phyloP scores from a whole-genome alignment of 441 rosid genomes.

The Arabidopsis hybrid region DNA sequence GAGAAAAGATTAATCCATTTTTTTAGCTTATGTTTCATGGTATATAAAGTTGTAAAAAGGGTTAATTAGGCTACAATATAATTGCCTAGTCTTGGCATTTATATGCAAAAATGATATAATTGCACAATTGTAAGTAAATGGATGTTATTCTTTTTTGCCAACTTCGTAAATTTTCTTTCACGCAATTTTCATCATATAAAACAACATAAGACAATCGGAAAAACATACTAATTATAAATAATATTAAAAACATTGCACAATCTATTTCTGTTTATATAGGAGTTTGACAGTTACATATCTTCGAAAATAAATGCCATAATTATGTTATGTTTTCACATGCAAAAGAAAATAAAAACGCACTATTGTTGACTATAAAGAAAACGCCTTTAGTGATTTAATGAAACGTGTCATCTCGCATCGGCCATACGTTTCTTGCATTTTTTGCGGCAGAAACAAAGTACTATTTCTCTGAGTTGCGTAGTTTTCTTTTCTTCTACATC shows the following conservation, averaged over 20 bases:
- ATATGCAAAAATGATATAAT: background rate
- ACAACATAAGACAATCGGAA: too few species aligned
- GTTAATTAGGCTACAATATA: too few species aligned
- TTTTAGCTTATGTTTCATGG: too few species aligned
- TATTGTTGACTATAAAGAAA: too few species aligned
- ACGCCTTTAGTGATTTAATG: background rate
- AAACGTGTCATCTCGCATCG: conserved; percentile 22
- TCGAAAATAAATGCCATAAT: too few species aligned
- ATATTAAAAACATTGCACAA: background rate
- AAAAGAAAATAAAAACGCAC: too few species aligned
- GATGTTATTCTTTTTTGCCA: too few species aligned
- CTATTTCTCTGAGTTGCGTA: conserved; percentile 17
- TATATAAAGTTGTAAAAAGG: too few species aligned
- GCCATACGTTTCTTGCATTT: background rate
- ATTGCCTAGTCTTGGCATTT: background rate
- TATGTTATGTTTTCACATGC: background rate
- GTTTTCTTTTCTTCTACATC: conserved; percentile 18
- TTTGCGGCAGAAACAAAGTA: background rate
- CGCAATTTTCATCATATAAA: background rate
- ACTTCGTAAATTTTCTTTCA: too few species aligned
- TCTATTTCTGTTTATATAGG: too few species aligned
- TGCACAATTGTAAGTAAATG: background rate
- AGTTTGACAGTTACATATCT: background rate
- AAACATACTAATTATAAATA: background rate
- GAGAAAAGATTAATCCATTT: too few species aligned